These are phyloP conservation scores for Sporopachydermia quercuum DNA, from an alignment of 805 yeast species.

Conservation along the genomic window DNA sequence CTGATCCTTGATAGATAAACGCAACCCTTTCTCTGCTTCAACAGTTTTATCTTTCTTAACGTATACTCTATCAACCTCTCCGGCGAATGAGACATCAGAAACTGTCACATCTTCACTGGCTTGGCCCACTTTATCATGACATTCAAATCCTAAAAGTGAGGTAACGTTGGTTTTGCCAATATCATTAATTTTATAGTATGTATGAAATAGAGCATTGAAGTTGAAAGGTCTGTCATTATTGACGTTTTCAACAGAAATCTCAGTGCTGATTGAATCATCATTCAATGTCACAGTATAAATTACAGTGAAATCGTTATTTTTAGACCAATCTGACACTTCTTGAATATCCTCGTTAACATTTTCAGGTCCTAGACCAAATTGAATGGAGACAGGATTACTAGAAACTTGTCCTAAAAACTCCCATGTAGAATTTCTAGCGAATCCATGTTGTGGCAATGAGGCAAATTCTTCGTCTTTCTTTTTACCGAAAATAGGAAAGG, in stretches of 20 bases:
- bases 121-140: constrained; percentile 62
- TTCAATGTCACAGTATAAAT: constrained; percentile 52
- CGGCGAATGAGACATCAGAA: constrained; percentile 14
- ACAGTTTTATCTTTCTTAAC: constrained; percentile 39
- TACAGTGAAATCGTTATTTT: constrained; percentile 58
- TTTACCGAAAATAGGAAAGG: constrained; percentile 88
- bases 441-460: constrained; percentile 87
- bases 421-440: constrained; percentile 86
- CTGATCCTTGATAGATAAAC: neutral
- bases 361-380: constrained; percentile 85
- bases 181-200: constrained; percentile 49
- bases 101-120: constrained; percentile 24
- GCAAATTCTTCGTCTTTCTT: constrained; percentile 41
- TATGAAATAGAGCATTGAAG: constrained; percentile 92
- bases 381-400: constrained; percentile 60
- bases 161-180: neutral
- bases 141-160: constrained; percentile 32
- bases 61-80: constrained; percentile 80
- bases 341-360: constrained; percentile 48
- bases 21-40: constrained; percentile 19
- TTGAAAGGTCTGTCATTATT: constrained; percentile 45
- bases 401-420: constrained; percentile 81
- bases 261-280: constrained; percentile 43
- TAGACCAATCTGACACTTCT: constrained; percentile 34
- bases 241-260: constrained; percentile 63